A percentile compares a stretch with the other conserved stretches of the same genome.
Evolutionary conservation across 225 moss, liverwort and hornwort genomes (phyloP).

Genomic region (Neckera pumila): DNA sequence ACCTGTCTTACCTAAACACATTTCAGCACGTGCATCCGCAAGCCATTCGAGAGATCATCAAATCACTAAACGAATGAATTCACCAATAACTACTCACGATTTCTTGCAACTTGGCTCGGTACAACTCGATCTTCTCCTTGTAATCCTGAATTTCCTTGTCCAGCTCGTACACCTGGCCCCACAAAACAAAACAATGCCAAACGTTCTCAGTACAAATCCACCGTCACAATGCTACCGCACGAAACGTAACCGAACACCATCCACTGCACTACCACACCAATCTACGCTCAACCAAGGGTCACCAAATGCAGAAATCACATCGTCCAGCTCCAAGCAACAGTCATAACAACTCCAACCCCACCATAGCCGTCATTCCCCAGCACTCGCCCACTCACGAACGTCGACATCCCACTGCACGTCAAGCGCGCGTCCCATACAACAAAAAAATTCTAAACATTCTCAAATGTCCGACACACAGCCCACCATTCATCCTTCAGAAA

Average conservation of each 20-base stretch:
- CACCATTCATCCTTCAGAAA: not conserved
- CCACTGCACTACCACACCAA: not conserved
- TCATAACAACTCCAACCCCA: not conserved
- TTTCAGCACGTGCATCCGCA: not conserved
- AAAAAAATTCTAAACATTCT: not conserved
- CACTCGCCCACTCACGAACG: no score
- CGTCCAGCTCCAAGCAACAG: not conserved
- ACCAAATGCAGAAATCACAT: not conserved
- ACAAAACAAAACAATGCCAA: not conserved
- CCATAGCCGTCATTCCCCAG: not conserved
- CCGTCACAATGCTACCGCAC: not conserved
- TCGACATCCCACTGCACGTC: not conserved
- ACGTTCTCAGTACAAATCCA: not conserved
- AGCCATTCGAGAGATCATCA: not conserved
- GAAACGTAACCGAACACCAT: not conserved
- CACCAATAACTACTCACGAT: constrained; percentile 33
- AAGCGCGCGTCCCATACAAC: not conserved
- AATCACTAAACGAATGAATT: not conserved
- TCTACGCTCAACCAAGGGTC: not conserved
- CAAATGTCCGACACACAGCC: not conserved
- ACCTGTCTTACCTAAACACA: not conserved
- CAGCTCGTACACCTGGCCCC: constrained; percentile 46
- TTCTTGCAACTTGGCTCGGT: constrained; percentile 62
- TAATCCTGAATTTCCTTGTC: constrained; percentile 61
- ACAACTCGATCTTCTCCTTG: constrained; percentile 72